Evolutionary conservation across 2,329 filamentous ascomycete genomes (phyloP).

Genomic region (Clarireedia paspali): DNA sequence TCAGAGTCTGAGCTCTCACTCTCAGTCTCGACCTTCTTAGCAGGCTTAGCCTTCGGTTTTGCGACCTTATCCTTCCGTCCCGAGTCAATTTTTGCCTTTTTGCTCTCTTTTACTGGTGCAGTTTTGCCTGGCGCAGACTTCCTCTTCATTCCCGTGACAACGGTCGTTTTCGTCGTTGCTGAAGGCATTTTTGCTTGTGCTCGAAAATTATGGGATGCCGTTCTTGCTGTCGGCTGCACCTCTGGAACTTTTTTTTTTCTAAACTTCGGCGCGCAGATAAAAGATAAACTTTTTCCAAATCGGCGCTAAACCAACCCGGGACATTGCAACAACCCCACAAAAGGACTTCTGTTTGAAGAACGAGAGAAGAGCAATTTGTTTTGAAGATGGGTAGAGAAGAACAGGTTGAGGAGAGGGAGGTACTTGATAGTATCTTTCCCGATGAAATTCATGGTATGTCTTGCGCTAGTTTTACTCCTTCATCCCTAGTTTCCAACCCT

Average conservation of each 20-base stretch:
- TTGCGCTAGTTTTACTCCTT: not conserved
- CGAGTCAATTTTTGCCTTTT: constrained; percentile 41
- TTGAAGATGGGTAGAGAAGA: constrained; percentile 67
- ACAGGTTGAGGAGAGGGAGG: constrained; percentile 90
- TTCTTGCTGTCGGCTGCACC: not conserved
- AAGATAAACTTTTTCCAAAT: constrained; percentile 11
- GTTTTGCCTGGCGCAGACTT: constrained; percentile 44
- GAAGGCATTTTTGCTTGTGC: constrained; percentile 24
- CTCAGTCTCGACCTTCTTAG: constrained; percentile 30
- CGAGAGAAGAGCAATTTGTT: constrained; percentile 2
- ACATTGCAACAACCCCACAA: constrained; percentile 8
- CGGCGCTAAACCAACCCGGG: constrained; percentile 19
- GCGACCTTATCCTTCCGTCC: constrained; percentile 6
- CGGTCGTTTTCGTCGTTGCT: constrained; percentile 35
- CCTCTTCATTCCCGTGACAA: constrained; percentile 45
- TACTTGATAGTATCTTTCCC: constrained; percentile 96
- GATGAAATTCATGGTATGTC: constrained; percentile 83
- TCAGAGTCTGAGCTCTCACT: constrained; percentile 25
- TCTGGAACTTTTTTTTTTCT: constrained; percentile 13
- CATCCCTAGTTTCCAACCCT: constrained; percentile 3
- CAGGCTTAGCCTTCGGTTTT: constrained; percentile 13
- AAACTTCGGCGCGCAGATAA: constrained; percentile 5
- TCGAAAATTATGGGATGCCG: not conserved
- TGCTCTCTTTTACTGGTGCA: constrained; percentile 35
- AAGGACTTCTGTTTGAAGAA: not conserved